Conservation (phyloP, 2,329 filamentous ascomycete genomes). For the Epichloe festucae region DNA sequence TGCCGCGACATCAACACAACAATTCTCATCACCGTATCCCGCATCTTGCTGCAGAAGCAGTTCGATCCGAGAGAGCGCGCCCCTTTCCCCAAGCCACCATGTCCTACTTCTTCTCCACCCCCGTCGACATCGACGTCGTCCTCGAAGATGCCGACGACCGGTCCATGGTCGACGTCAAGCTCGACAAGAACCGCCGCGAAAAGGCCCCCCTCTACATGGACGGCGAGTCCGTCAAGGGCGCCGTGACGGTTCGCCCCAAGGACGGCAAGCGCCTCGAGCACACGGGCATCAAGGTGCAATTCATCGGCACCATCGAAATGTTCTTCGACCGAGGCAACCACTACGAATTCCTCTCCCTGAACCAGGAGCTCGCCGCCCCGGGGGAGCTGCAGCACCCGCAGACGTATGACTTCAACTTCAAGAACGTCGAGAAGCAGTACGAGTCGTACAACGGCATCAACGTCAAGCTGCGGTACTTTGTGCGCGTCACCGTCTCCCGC, state of each 20-base stretch:
- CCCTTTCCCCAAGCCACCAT: constrained; percentile 35
- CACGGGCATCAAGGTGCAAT: constrained; percentile 98
- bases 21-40: not conserved
- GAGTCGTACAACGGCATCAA: constrained; percentile 99
- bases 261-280: constrained; percentile 97
- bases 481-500: constrained; percentile 88
- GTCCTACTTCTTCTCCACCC: constrained; percentile 97
- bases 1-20: not conserved
- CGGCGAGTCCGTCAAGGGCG: constrained; percentile 94
- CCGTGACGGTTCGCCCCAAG: constrained; percentile 88
- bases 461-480: constrained; percentile 96
- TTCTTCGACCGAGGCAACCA: constrained; percentile 99
- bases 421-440: constrained; percentile 99
- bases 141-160: constrained; percentile 91
- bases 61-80: not conserved
- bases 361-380: constrained; percentile 90
- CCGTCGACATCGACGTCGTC: constrained; percentile 97
- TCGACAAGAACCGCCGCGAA: constrained; percentile 94
- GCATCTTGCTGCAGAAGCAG: not conserved
- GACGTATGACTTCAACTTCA: constrained; percentile 99
- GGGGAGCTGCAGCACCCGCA: constrained; percentile 99
- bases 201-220: constrained; percentile 96
- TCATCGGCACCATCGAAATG: constrained; percentile 99
- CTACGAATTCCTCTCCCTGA: constrained; percentile 95
- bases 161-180: constrained; percentile 91